Base-by-base conservation (phyloP, 1,284 basidiomycete species). In the Sparassis latifolia region DNA sequence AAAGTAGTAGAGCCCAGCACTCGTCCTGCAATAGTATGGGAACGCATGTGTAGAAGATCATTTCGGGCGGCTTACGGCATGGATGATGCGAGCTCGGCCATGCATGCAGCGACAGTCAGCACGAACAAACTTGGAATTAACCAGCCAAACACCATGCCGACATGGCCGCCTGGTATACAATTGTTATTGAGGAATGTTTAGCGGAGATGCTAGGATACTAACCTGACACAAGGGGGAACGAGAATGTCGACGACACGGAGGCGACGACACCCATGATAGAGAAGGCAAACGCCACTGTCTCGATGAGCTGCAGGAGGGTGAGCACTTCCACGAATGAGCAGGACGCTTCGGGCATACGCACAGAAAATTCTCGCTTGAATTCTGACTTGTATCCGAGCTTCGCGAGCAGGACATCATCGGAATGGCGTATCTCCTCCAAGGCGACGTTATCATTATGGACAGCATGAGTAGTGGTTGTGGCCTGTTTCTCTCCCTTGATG, bases 111-210 rank as follows among this genome's bases (percentile, higher is more conserved):
- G 20, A 87, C 72, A 4, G 75, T 71, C 67, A 81, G 71, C 38
- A 89, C 85, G 55, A 88, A 86, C 47, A 84, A 69, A 55, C 72
- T 77, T 3, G 86, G 86, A 52, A 89, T 82, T 27, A 86, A 66
- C 86, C 86, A 89, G 28, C 86, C 86, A 69, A 83, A 89, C 5
- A 87, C 77, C 75, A 89, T 81, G 27, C 86, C 85, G 30, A 86
- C 80, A 63, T 88, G 85, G 4, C 86, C 85, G 49, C 84, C 84
- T 77, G 54, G 27, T 41, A 41, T 20, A 20, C 20, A 20, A 20
- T 20, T 20, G 20, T 20, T 20, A 20, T 20, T 20, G 27, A 47
- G 50, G 28, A 33, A 46, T 7, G 10, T 28, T 4, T 33, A 27
- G 31, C 33, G 20, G 10, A 10, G 44, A 39, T 10, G n/a, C 20